phyloP scores from a whole-genome alignment of 2,329 filamentous ascomycete species.

The Botrytis galanthina region DNA sequence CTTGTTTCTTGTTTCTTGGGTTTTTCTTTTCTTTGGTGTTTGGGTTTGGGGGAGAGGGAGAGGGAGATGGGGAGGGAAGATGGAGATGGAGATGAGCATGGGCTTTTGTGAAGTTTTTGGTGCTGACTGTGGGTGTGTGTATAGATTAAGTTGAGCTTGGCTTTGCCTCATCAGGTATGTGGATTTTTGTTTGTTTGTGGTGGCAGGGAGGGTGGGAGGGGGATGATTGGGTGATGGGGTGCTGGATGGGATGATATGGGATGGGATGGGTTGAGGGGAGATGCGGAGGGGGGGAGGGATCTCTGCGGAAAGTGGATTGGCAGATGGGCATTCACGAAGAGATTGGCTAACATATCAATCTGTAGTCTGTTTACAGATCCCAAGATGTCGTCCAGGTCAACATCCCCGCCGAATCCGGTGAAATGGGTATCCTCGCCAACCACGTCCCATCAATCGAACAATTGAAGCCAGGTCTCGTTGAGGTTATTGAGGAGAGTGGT shows the following conservation, averaged over 20 bases:
- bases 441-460: constrained; percentile 99
- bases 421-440: constrained; percentile 99
- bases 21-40: neutral
- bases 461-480: constrained; percentile 92
- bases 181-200: constrained; percentile 18
- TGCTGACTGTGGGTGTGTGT: constrained; percentile 29
- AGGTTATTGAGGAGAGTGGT: constrained; percentile 91
- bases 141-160: constrained; percentile 94
- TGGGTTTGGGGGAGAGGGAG: too few species aligned
- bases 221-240: neutral
- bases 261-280: neutral
- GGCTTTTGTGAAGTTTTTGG: neutral
- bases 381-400: constrained; percentile 89
- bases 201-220: neutral
- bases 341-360: constrained; percentile 37
- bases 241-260: neutral
- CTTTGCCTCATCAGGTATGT: constrained; percentile 96
- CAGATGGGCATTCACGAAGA: neutral
- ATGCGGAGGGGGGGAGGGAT: neutral
- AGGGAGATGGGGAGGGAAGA: neutral
- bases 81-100: neutral
- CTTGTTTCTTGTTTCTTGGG: neutral
- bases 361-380: constrained; percentile 68
- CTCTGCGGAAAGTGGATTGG: neutral
- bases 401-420: constrained; percentile 94